These are phyloP conservation scores for Saccharomycopsis fibuligera DNA, from an alignment of 805 yeast species.

Conservation along the genomic window DNA sequence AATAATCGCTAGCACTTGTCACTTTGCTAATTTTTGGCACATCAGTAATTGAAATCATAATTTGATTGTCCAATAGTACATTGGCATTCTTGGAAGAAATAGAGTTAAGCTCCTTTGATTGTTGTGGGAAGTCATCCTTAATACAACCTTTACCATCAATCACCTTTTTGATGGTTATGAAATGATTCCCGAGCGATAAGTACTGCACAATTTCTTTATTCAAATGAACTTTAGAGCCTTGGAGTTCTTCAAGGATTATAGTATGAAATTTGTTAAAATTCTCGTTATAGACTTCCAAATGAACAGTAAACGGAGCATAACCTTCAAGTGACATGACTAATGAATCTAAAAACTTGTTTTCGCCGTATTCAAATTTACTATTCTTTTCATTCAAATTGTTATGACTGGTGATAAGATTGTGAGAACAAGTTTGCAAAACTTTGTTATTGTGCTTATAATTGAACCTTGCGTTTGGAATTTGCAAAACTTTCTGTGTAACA, in stretches of 20 bases:
- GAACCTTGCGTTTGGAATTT: conserved; percentile 57
- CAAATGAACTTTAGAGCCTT: conserved; percentile 32
- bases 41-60: conserved; percentile 61
- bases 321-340: conserved; percentile 56
- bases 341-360: conserved; percentile 36
- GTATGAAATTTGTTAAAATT: conserved; percentile 47
- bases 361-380: conserved; percentile 30
- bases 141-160: conserved; percentile 68
- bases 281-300: conserved; percentile 55
- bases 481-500: conserved; percentile 47
- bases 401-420: conserved; percentile 29
- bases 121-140: conserved; percentile 36
- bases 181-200: conserved; percentile 65
- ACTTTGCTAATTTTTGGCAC: conserved; percentile 58
- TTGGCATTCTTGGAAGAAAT: conserved; percentile 11
- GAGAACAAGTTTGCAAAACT: conserved; percentile 44
- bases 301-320: conserved; percentile 52
- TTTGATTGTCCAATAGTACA: conserved; percentile 28
- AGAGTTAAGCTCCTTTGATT: conserved; percentile 22
- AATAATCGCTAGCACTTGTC: conserved; percentile 46
- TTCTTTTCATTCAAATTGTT: conserved; percentile 26
- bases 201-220: conserved; percentile 39
- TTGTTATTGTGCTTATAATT: conserved; percentile 34
- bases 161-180: conserved; percentile 50
- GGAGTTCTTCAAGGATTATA: conserved; percentile 39